Evolutionary conservation across 2,329 filamentous ascomycete species (phyloP).

Genomic region (Penicillium concentricum): DNA sequence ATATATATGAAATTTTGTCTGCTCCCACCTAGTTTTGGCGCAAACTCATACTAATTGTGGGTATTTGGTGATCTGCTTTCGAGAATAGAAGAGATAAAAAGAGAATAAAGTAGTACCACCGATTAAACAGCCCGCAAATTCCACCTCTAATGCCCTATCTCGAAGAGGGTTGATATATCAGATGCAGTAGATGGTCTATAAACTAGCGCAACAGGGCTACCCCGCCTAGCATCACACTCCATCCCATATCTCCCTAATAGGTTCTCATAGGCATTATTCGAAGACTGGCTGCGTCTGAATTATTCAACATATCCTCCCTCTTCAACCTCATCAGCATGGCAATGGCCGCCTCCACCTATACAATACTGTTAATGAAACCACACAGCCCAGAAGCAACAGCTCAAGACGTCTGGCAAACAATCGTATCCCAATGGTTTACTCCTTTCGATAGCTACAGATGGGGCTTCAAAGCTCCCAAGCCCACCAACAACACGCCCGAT

Average conservation of each 20-base stretch:
- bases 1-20: no score
- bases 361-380: not conserved
- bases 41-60: no score
- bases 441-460: not conserved
- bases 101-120: no score
- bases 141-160: no score
- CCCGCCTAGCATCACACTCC: not conserved
- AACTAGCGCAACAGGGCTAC: no score
- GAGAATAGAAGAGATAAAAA: no score
- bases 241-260: not conserved
- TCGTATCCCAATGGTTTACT: not conserved
- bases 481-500: not conserved
- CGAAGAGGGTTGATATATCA: no score
- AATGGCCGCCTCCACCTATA: not conserved
- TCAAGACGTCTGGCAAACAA: not conserved
- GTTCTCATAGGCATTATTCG: not conserved
- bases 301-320: not conserved
- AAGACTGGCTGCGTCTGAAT: not conserved
- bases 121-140: no score
- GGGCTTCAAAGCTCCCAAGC: not conserved
- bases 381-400: not conserved
- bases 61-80: no score
- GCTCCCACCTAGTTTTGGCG: no score
- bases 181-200: no score
- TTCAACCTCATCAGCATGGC: not conserved